Conservation (phyloP, 495 filamentous ascomycete genomes). For the Gamarada debralockiae region DNA sequence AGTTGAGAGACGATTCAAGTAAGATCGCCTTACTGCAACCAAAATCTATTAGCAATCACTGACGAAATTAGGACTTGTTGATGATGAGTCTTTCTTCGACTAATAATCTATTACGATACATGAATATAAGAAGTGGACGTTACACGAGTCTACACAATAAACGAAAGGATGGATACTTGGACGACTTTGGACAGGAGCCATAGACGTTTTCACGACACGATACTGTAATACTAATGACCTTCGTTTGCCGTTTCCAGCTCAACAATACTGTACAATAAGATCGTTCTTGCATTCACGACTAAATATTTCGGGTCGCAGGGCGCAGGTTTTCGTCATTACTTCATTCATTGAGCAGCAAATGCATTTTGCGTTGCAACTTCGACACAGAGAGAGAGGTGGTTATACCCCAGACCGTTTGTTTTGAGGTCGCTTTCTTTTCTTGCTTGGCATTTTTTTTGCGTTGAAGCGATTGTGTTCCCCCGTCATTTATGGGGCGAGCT, state of each 20-base stretch:
- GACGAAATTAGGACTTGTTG: slow-evolving; percentile 20
- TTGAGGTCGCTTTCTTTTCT: no score
- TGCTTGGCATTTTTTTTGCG: no score
- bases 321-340: no score
- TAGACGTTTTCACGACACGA: slow-evolving; percentile 7
- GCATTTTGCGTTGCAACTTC: no score
- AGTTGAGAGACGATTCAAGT: slow-evolving; percentile 21
- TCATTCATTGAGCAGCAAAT: no score
- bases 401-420: no score
- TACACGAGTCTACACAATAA: not conserved
- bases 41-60: not conserved
- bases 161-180: slow-evolving; percentile 3
- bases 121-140: not conserved
- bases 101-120: slow-evolving; percentile 3
- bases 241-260: not conserved
- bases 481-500: no score
- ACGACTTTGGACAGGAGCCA: slow-evolving; percentile 22
- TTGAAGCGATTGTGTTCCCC: no score
- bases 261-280: not conserved
- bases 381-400: no score
- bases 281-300: not conserved
- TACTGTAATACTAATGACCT: slow-evolving; percentile 12
- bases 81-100: slow-evolving; percentile 28
- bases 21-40: slow-evolving; percentile 1
- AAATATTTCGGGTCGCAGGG: no score